Evolutionary conservation across 2,329 filamentous ascomycete species (phyloP).

Genomic region (Fusarium sp.): DNA sequence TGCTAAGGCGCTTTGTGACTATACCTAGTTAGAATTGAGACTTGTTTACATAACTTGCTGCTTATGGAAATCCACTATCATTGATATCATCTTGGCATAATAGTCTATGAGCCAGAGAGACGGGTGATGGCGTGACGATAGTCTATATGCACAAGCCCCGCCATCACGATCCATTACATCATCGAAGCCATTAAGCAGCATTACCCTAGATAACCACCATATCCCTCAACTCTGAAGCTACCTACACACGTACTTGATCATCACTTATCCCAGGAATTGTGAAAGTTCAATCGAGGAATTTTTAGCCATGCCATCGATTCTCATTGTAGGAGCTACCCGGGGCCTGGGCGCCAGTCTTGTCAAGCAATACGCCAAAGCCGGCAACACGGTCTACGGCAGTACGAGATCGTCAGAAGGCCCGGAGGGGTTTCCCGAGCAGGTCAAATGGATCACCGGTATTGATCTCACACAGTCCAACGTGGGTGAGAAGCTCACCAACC

Average conservation of each 20-base stretch:
- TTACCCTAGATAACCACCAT: slow-evolving; percentile 3
- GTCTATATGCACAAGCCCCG: slow-evolving; percentile 10
- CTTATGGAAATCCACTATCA: no score
- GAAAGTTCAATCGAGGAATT: background rate
- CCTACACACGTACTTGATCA: background rate
- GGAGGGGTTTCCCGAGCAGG: slow-evolving; percentile 54
- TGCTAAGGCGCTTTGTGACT: background rate
- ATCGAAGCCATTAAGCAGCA: slow-evolving; percentile 11
- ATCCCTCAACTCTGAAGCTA: background rate
- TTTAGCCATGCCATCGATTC: slow-evolving; percentile 59
- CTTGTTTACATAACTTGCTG: no score
- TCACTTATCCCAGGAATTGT: background rate
- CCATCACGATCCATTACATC: slow-evolving; percentile 37
- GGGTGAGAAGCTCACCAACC: slow-evolving; percentile 60
- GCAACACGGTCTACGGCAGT: slow-evolving; percentile 69
- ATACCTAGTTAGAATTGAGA: background rate
- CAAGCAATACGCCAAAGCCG: slow-evolving; percentile 64
- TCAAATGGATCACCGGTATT: slow-evolving; percentile 69
- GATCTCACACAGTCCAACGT: slow-evolving; percentile 65
- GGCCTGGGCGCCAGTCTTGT: slow-evolving; percentile 74
- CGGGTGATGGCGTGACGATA: slow-evolving; percentile 19
- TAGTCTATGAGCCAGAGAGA: background rate
- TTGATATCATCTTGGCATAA: no score
- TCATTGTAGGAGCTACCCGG: slow-evolving; percentile 76
- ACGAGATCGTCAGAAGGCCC: slow-evolving; percentile 63